These are phyloP conservation scores for Sicyos edulis DNA, from an alignment of 306 rosid genomes.

Conservation along the genomic window DNA sequence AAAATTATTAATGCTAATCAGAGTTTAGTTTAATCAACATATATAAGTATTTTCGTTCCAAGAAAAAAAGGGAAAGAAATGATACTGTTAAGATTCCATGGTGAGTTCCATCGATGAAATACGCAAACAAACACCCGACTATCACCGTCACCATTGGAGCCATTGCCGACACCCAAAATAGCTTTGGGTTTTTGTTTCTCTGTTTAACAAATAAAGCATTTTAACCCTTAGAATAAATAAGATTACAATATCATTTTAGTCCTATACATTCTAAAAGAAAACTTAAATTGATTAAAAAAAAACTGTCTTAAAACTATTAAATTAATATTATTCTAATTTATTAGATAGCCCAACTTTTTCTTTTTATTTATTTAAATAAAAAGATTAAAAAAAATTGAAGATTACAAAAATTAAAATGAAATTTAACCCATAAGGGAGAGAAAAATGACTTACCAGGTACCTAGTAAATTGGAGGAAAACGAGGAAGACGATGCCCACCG, in stretches of 20 bases:
- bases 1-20: no score
- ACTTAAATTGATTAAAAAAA: no score
- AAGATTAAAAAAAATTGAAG: no score
- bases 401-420: no score
- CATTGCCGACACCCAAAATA: slow-evolving; percentile 81
- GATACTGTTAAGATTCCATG: slow-evolving; percentile 74
- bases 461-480: slow-evolving; percentile 45
- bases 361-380: no score
- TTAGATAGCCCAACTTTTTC: no score
- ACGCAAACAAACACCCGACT: slow-evolving; percentile 47
- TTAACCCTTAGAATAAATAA: background rate
- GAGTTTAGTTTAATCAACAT: no score
- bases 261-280: no score
- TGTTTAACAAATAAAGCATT: slow-evolving; percentile 19
- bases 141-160: slow-evolving; percentile 58
- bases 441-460: slow-evolving; percentile 35
- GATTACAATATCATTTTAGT: no score
- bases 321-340: no score
- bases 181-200: slow-evolving; percentile 51
- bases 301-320: no score
- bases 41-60: no score
- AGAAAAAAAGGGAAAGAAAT: background rate
- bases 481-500: slow-evolving; percentile 50
- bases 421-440: background rate
- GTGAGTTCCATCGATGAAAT: slow-evolving; percentile 38